Base-by-base conservation (phyloP, 2,329 filamentous ascomycete species). In the Pestalotiopsis sp. region DNA sequence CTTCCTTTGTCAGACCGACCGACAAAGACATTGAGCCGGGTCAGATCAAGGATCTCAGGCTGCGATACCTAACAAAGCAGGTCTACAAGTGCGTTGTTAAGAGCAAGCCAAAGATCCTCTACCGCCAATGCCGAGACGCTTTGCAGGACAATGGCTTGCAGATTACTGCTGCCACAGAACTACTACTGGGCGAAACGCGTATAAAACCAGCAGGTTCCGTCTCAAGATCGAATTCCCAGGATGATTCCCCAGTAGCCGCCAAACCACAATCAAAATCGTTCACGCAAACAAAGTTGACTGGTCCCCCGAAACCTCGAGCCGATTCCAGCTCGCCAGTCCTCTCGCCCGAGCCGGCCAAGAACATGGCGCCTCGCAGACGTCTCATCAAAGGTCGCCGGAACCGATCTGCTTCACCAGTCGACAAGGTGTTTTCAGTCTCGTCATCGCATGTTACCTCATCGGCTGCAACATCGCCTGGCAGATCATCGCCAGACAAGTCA, bases 401-500 rank as follows among this genome's bases (percentile, higher is more conserved):
- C 1, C 71, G 67, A 66, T 77, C 76, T 31, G 72, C 75, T 17
- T 74, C 75, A 0, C 73, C 76, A 12, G 31, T 36, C 31, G 71
- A 76, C 20, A 71, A 73, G 57, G 70, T 78, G 27, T 78, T 78
- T 68, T 79, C 77, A 62, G 70, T 76, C 39, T 74, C 76, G 4
- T 76, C 77, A n/a, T 77, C 76, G 23, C 70, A 76, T 13, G 36
- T n/a, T 25, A 61, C 20, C 39, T 73, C 76, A 59, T 79, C 77
- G 5, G 68, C 73, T 27, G 70, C 74, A n/a, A 78, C 75, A n/a
- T 75, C 75, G n/a, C 76, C 72, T 38, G 58, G 27, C 11, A 67
- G 65, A n/a, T 61, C 57, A 9, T 41, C 61, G 14, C 41, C 58
- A n/a, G 66, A 65, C 38, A 52, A 38, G 36, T 68, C 68, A 58